A percentile compares a stretch with the other conserved stretches of the same genome.
Evolutionary conservation across 1,139 yeast genomes (phyloP).

Genomic region (Yamadazyma dendronema): DNA sequence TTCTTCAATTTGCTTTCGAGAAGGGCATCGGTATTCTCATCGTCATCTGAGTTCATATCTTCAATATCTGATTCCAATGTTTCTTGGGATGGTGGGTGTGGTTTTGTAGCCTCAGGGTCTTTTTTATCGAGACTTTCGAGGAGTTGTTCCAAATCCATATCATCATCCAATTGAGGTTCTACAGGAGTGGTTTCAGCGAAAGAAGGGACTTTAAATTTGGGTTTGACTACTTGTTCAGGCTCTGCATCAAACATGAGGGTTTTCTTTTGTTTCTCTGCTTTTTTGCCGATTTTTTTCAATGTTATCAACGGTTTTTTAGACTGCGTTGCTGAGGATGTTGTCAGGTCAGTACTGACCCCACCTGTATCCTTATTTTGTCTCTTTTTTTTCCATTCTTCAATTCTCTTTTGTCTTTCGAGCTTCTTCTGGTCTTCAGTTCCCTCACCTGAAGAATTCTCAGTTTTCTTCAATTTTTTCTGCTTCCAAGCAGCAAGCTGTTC

Average conservation of each 20-base stretch:
- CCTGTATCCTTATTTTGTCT: slow-evolving; percentile 11
- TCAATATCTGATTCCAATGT: background rate
- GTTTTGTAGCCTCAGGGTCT: slow-evolving; percentile 1
- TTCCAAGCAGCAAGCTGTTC: slow-evolving; percentile 45
- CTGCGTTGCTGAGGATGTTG: background rate
- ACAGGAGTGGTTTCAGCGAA: slow-evolving; percentile 8
- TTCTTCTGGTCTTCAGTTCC: slow-evolving; percentile 9
- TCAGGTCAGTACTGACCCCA: no score
- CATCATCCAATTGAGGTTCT: slow-evolving; percentile 15
- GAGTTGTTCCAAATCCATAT: slow-evolving; percentile 24
- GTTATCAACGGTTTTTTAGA: slow-evolving; percentile 8
- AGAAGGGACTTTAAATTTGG: slow-evolving; percentile 27
- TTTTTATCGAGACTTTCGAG: slow-evolving; percentile 10
- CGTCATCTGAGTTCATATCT: slow-evolving; percentile 9
- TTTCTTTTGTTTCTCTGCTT: slow-evolving; percentile 4
- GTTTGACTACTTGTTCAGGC: slow-evolving; percentile 20
- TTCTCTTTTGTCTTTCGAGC: slow-evolving; percentile 26
- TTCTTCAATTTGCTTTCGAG: slow-evolving; percentile 28
- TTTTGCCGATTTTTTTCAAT: slow-evolving; percentile 5
- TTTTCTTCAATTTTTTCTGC: slow-evolving; percentile 29
- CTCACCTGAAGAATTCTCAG: slow-evolving; percentile 2
- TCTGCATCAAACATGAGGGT: slow-evolving; percentile 16
- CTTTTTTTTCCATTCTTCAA: slow-evolving; percentile 43
- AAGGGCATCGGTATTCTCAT: slow-evolving; percentile 21
- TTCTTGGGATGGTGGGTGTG: background rate